phyloP scores from a whole-genome alignment of 129 eudicot genomes.

The Logfia minima region DNA sequence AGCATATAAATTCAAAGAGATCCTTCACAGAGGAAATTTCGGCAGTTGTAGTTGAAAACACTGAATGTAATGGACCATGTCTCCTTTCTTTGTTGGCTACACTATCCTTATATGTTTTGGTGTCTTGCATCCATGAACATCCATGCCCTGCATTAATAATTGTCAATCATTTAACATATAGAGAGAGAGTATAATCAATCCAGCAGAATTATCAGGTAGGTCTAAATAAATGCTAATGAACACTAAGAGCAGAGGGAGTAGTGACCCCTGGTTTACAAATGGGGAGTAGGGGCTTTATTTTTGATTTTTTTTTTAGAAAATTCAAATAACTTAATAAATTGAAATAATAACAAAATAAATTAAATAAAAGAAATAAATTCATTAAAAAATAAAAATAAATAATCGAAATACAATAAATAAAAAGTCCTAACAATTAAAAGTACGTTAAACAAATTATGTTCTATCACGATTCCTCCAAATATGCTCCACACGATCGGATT shows the following conservation, averaged over 20 bases:
- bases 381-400: too few species aligned
- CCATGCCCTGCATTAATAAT: slow-evolving; percentile 55
- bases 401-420: too few species aligned
- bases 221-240: background rate
- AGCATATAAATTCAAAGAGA: slow-evolving; percentile 80
- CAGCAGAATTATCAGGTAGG: background rate
- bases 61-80: slow-evolving; percentile 45
- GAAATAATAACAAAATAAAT: too few species aligned
- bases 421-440: too few species aligned
- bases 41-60: slow-evolving; percentile 49
- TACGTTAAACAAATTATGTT: too few species aligned
- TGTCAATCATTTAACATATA: background rate
- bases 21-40: slow-evolving; percentile 75
- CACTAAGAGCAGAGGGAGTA: background rate
- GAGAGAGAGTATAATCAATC: background rate
- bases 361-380: too few species aligned
- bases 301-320: too few species aligned
- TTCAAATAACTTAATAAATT: too few species aligned
- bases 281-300: too few species aligned
- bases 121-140: slow-evolving; percentile 71
- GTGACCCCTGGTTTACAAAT: too few species aligned
- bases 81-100: slow-evolving; percentile 42
- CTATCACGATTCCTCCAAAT: too few species aligned
- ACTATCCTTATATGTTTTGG: slow-evolving; percentile 29
- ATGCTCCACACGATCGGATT: too few species aligned